Base-by-base conservation (phyloP, 306 rosid species). In the Senna tora region DNA sequence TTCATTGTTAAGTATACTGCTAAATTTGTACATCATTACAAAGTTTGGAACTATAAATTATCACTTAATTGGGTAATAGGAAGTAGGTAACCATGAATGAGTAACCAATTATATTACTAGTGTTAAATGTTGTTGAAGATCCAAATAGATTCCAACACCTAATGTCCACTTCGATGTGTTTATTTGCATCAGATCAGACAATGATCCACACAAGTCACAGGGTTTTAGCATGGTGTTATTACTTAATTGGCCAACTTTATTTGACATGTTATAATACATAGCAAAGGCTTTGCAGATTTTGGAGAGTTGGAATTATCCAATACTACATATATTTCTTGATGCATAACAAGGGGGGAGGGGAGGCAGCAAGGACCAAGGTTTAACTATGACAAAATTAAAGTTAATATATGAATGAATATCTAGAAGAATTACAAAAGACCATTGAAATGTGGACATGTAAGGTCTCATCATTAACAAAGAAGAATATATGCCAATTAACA, bases 401-500 rank as follows among this genome's bases (percentile, higher is more conserved):
- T 53, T 53, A 3, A 52, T 21, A 20, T 20, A 38, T 28, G 33
- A 69, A 30, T n/a, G 22, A 58, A 25, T 22, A 22, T 38, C 52
- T 43, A 2, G 7, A 64, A 45, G 22, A 59, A 32, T 20, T 53
- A 13, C 17, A 15, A 20, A 21, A 32, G 36, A 10, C 50, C 47
- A 36, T 20, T 10, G n/a, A 69, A 39, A 38, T n/a, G 22, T 51
- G 16, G 20, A 71, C 42, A 50, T 0, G 2, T 16, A 7, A 16
- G 55, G 25, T 17, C 55, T 36, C 16, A 33, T 42, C 49, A 67
- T 6, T 56, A 13, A 50, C 43, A 58, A 41, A 11, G 36, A 41
- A 32, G 53, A 73, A 73, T 39, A 46, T 42, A 41, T 7, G 30
- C 62, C 53, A 72, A 61, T 39, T 39, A 62, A 56, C 51, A 12